phyloP scores from a whole-genome alignment of 768 basidiomycete species.

The Royoungia palumana region DNA sequence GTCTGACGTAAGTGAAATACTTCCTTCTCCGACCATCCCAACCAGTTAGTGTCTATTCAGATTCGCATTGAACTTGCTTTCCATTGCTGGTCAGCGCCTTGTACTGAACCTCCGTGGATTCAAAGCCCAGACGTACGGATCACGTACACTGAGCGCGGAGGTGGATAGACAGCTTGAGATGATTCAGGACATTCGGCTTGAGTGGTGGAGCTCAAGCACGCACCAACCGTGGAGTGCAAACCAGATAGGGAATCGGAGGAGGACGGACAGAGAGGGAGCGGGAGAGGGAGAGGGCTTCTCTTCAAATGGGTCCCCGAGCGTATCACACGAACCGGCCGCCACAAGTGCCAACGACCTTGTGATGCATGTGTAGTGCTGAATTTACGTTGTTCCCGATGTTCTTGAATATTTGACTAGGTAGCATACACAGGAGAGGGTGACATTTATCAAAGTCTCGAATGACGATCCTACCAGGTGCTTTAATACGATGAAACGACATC shows the following conservation, averaged over 20 bases:
- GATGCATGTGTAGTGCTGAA: too few relatives aligned
- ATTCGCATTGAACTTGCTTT: conserved; percentile 15
- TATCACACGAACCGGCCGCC: too few relatives aligned
- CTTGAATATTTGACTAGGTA: too few relatives aligned
- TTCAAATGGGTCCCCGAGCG: too few relatives aligned
- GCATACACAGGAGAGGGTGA: too few relatives aligned
- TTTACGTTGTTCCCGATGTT: too few relatives aligned
- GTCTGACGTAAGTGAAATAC: neutral
- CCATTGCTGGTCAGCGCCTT: conserved; percentile 18
- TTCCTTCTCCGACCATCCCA: too few relatives aligned
- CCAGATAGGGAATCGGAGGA: neutral
- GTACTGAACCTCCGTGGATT: conserved; percentile 18
- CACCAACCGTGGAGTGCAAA: neutral
- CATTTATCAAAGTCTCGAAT: too few relatives aligned
- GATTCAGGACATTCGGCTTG: neutral
- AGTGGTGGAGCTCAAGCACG: neutral
- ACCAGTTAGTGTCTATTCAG: neutral
- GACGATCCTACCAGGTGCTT: too few relatives aligned
- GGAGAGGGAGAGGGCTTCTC: neutral
- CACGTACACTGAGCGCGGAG: conserved; percentile 11
- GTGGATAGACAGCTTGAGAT: conserved; percentile 14
- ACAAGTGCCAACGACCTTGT: too few relatives aligned
- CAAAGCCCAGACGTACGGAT: neutral
- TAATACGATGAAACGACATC: too few relatives aligned
- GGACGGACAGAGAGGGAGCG: neutral